Evolutionary conservation across 768 basidiomycete genomes (phyloP).

Genomic region (Pisolithus albus): DNA sequence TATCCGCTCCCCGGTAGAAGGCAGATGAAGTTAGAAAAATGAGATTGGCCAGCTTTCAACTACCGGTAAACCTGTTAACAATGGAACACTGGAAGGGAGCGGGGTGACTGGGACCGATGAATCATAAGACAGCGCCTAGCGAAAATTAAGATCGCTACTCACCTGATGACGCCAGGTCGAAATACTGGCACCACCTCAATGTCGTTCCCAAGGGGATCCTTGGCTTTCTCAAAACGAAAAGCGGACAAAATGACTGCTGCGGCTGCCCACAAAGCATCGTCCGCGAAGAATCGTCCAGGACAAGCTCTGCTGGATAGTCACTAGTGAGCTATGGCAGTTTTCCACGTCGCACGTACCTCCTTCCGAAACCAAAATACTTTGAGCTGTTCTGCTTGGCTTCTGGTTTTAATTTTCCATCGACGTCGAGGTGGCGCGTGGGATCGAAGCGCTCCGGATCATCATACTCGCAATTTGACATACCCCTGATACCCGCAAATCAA

Average conservation of each 20-base stretch:
- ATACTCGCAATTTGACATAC: neutral
- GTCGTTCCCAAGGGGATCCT: neutral
- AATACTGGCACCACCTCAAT: neutral
- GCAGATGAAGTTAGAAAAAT: too few species aligned
- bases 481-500: neutral
- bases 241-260: neutral
- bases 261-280: neutral
- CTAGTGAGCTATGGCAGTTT: neutral
- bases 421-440: neutral
- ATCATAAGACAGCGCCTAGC: neutral
- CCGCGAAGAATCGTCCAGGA: constrained; percentile 1
- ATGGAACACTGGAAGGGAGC: neutral
- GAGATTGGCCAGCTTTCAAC: too few species aligned
- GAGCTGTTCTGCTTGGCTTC: neutral
- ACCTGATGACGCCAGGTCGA: neutral
- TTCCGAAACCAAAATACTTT: neutral
- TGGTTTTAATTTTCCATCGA: neutral
- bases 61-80: neutral
- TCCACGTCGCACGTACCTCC: neutral
- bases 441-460: neutral
- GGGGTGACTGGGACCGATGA: neutral
- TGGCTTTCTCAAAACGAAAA: neutral
- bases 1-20: too few species aligned
- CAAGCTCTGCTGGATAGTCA: neutral
- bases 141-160: neutral